Percentiles rank a stretch among this genome's conserved stretches.
Evolutionary conservation across 2,329 filamentous ascomycete genomes (phyloP).

Genomic region (Verticillium nubilum): DNA sequence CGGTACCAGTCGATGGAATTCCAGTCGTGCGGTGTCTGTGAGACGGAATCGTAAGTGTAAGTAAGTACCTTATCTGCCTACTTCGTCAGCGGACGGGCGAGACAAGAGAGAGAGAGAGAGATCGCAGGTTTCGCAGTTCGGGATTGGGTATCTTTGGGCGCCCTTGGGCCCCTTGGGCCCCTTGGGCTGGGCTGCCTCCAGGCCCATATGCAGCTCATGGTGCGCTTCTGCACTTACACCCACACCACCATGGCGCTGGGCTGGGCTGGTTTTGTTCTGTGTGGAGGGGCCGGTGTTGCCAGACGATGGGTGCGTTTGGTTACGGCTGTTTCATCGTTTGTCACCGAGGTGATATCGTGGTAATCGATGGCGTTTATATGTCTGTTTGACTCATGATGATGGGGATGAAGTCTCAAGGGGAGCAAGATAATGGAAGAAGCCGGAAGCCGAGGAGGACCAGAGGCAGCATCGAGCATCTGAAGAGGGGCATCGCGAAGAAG

Average conservation of each 20-base stretch:
- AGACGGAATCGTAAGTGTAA: neutral
- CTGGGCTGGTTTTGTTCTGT: neutral
- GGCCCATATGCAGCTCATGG: slow-evolving; percentile 1
- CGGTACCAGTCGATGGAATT: too few species aligned
- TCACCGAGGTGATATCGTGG: neutral
- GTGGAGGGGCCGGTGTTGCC: neutral
- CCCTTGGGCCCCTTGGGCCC: neutral
- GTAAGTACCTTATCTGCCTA: too few species aligned
- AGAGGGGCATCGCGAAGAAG: neutral
- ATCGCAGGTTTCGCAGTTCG: neutral
- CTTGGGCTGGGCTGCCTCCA: slow-evolving; percentile 2
- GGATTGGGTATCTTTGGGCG: slow-evolving; percentile 4
- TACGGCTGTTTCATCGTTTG: neutral
- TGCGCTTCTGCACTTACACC: slow-evolving; percentile 2
- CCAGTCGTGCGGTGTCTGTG: neutral
- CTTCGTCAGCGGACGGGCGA: neutral
- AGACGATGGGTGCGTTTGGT: neutral
- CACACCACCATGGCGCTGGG: neutral
- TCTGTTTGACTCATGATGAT: neutral
- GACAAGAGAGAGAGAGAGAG: neutral
- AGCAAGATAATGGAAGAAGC: neutral
- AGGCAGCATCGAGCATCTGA: neutral
- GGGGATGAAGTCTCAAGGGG: neutral
- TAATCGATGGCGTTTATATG: neutral
- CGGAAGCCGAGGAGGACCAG: neutral